A percentile compares a stretch with the other conserved stretches of the same genome.
Conservation (phyloP, 768 basidiomycete genomes). For the Hypholoma sublateritium region DNA sequence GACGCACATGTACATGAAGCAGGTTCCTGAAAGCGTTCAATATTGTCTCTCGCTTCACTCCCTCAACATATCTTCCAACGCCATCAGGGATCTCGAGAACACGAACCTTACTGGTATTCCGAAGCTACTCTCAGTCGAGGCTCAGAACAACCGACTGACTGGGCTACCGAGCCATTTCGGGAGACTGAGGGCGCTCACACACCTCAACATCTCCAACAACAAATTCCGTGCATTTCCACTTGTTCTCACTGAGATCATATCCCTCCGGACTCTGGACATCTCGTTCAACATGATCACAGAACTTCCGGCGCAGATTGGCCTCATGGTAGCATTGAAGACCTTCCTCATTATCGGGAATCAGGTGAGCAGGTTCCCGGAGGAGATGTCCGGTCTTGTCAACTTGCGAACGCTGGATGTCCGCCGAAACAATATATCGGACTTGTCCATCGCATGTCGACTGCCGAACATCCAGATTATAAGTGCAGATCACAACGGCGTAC, state of each 20-base stretch:
- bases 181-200: slow-evolving; percentile 63
- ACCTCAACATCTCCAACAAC: slow-evolving; percentile 95
- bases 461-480: slow-evolving; percentile 66
- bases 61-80: slow-evolving; percentile 89
- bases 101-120: slow-evolving; percentile 80
- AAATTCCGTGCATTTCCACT: slow-evolving; percentile 77
- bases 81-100: slow-evolving; percentile 85
- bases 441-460: slow-evolving; percentile 68
- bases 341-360: slow-evolving; percentile 85
- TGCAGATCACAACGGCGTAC: slow-evolving; percentile 83
- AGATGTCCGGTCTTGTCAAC: slow-evolving; percentile 52
- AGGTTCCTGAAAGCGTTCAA: slow-evolving; percentile 82
- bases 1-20: slow-evolving; percentile 92
- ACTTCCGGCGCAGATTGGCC: slow-evolving; percentile 78
- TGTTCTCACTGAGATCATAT: slow-evolving; percentile 70
- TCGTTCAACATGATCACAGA: slow-evolving; percentile 91
- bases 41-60: slow-evolving; percentile 71
- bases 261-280: slow-evolving; percentile 81
- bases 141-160: slow-evolving; percentile 92
- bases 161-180: slow-evolving; percentile 85
- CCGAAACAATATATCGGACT: slow-evolving; percentile 78
- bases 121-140: slow-evolving; percentile 62
- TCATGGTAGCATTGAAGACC: slow-evolving; percentile 63
- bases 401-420: slow-evolving; percentile 80
- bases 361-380: slow-evolving; percentile 67